Base-by-base conservation (phyloP, 192 early-diverging fungal genomes). In the Linnemannia zychae region DNA sequence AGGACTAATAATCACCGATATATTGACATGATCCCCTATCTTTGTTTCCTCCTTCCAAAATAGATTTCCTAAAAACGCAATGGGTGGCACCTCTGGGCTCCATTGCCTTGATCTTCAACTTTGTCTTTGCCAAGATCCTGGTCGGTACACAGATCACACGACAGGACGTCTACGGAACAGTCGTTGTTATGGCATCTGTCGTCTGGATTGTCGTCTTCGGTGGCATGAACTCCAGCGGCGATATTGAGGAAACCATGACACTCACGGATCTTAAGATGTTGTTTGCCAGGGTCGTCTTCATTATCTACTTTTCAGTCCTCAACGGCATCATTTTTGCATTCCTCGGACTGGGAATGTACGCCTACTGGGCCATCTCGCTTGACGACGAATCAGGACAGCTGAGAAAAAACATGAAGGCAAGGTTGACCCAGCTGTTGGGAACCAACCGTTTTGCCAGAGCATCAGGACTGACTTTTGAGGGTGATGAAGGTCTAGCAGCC, bases 161-260 rank as follows among this genome's bases (percentile, higher is more conserved):
- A 37, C 84, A 83, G 73, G 89, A 92, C 78, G 84, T 91, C 44
- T 63, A 88, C n/a, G 91, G 91, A 4, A 92, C 91, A 15, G 72
- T 89, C 48, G 88, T 92, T 2, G 90, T 92, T 38, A 84, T 91
- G 70, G 74, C 82, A 15, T 87, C 87, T 36, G 91, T 92, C 28
- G 82, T 91, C 36, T 92, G 91, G 91, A 89, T 91, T 67, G 91
- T 92, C 1, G 85, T 90, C 17, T 92, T 91, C 87, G 90, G 89
- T 16, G 91, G 90, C 36, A 88, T 90, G 82, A 89, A 87, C 52
- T 83, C 86, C 1, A 86, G 89, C 22, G 88, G 78, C 49, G 80
- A 91, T 90, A 88, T 88, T 46, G 91, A 90, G 48, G 89, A 86
- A n/a, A 80, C 81, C 0, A 82, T 92, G 36, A 88, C 88, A 2